Conservation (phyloP, 2,329 filamentous ascomycete species). For the Metarhizium sp. region DNA sequence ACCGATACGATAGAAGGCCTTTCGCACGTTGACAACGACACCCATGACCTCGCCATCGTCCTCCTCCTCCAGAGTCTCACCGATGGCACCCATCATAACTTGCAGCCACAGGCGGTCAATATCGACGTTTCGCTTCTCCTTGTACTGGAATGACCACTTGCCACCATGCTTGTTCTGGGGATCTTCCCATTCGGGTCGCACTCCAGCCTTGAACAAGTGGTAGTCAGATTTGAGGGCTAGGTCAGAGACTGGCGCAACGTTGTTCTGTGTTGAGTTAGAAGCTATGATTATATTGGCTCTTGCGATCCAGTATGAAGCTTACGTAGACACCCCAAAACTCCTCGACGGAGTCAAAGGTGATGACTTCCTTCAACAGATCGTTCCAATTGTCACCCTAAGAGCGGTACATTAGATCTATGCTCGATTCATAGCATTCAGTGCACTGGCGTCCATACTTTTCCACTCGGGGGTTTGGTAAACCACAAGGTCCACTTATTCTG, state of each 20-base stretch:
- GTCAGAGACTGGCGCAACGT: conserved; percentile 92
- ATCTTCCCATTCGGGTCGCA: conserved; percentile 98
- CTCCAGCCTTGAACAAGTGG: conserved; percentile 96
- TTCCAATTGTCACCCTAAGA: conserved; percentile 96
- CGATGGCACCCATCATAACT: conserved; percentile 92
- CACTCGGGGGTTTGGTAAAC: conserved; percentile 97
- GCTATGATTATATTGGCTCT: background rate
- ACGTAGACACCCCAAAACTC: conserved; percentile 99
- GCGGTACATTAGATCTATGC: conserved; percentile 5
- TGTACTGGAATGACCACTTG: conserved; percentile 98
- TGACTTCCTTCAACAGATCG: conserved; percentile 94
- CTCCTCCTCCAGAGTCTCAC: conserved; percentile 93
- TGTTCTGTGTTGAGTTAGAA: conserved; percentile 58
- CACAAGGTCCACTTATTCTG: conserved; percentile 98
- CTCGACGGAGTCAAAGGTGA: conserved; percentile 96
- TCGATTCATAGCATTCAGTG: background rate
- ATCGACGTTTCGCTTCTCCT: conserved; percentile 83
- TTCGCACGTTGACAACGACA: conserved; percentile 96
- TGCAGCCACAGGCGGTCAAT: conserved; percentile 96
- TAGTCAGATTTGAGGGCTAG: conserved; percentile 97
- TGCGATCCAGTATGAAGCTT: conserved; percentile 28
- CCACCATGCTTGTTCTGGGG: conserved; percentile 97
- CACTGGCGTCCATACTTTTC: conserved; percentile 56
- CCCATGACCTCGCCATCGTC: conserved; percentile 97
- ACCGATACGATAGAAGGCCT: conserved; percentile 95